Evolutionary conservation across 768 basidiomycete species (phyloP).

Genomic region (Lyophyllum semitale): DNA sequence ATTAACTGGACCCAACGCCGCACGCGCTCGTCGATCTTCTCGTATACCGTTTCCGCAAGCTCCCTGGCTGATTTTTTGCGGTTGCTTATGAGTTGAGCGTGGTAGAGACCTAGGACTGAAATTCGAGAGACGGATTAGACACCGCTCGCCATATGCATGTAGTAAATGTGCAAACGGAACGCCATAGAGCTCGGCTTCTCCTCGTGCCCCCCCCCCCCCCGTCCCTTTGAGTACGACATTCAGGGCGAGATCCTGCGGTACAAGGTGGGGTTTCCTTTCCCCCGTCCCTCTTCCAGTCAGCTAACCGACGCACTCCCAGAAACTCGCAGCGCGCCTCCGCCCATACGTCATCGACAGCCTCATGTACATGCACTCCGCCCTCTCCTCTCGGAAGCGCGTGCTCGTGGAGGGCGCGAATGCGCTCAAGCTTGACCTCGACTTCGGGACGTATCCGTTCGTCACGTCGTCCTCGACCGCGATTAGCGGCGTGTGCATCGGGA

Average conservation of each 20-base stretch:
- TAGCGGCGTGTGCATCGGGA: constrained; percentile 97
- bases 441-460: constrained; percentile 97
- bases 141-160: too few species aligned
- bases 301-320: constrained; percentile 38
- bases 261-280: constrained; percentile 52
- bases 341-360: constrained; percentile 93
- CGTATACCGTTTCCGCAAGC: too few species aligned
- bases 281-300: neutral
- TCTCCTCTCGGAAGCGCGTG: constrained; percentile 73
- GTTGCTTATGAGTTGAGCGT: too few species aligned
- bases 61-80: too few species aligned
- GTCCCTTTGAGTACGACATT: constrained; percentile 97
- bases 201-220: constrained; percentile 43
- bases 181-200: constrained; percentile 93
- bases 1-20: too few species aligned
- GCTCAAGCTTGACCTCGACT: constrained; percentile 97
- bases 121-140: too few species aligned
- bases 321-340: constrained; percentile 77
- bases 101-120: too few species aligned
- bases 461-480: constrained; percentile 93
- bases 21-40: too few species aligned
- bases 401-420: constrained; percentile 98
- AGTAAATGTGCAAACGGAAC: too few species aligned
- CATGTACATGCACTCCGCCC: constrained; percentile 78
- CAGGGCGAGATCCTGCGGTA: constrained; percentile 94